Conservation (phyloP, 1,284 basidiomycete species). For the Moniliophthora roreri region DNA sequence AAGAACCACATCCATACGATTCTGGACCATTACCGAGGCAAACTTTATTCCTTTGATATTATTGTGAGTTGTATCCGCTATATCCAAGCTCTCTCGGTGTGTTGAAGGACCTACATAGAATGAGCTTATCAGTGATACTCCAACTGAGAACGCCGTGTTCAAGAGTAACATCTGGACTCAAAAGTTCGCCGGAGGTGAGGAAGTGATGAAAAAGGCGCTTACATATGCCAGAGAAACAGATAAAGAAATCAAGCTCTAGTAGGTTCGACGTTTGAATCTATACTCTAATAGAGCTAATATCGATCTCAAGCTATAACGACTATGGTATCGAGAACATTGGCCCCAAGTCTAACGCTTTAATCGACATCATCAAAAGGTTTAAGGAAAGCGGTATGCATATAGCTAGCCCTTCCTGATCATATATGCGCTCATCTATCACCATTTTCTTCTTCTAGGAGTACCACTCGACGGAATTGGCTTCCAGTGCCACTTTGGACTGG, state of each 20-base stretch:
- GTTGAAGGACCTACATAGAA: conserved; percentile 26
- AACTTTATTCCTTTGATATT: background rate
- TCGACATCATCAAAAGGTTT: conserved; percentile 48
- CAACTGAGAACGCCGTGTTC: conserved; percentile 34
- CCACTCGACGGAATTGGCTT: conserved; percentile 60
- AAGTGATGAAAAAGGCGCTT: conserved; percentile 30
- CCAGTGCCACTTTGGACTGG: conserved; percentile 54
- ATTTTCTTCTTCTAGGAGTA: conserved; percentile 38
- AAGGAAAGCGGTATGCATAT: conserved; percentile 19
- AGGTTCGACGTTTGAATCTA: conserved; percentile 5
- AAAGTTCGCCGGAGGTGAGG: conserved; percentile 26
- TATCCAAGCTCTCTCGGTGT: background rate
- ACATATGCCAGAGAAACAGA: conserved; percentile 41
- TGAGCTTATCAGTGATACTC: conserved; percentile 58
- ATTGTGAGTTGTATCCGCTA: background rate
- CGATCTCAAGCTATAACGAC: conserved; percentile 48
- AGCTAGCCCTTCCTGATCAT: background rate
- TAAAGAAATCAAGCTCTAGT: conserved; percentile 42
- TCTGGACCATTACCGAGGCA: background rate
- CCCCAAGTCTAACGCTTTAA: conserved; percentile 51
- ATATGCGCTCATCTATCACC: background rate
- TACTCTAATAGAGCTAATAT: conserved; percentile 5
- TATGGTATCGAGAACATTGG: conserved; percentile 54
- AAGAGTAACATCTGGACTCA: conserved; percentile 34
- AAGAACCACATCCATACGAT: background rate